A percentile compares a stretch with the other conserved stretches of the same genome.
phyloP scores from a whole-genome alignment of 345 rosid genomes.

The Atalantia buxifolia region DNA sequence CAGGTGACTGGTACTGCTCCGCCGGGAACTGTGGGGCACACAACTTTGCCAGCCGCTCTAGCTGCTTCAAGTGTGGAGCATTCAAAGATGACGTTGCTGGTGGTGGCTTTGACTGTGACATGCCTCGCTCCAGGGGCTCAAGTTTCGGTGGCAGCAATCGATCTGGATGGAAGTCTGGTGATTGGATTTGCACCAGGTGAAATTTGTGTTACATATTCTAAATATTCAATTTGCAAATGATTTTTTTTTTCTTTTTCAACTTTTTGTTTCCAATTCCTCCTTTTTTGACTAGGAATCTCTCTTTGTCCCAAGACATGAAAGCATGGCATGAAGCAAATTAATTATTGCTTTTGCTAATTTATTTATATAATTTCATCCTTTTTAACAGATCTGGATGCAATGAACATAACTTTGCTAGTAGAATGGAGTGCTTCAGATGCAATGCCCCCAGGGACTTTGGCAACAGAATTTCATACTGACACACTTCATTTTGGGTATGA shows the following conservation, averaged over 20 bases:
- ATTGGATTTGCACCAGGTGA: slow-evolving; percentile 90
- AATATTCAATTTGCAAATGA: neutral
- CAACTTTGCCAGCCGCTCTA: slow-evolving; percentile 89
- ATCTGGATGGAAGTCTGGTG: slow-evolving; percentile 88
- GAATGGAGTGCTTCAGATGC: slow-evolving; percentile 89
- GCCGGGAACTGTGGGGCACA: slow-evolving; percentile 85
- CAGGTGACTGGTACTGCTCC: slow-evolving; percentile 95
- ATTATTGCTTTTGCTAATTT: neutral
- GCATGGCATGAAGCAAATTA: neutral
- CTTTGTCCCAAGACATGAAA: neutral
- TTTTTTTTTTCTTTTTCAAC: neutral
- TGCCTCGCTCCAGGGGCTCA: slow-evolving; percentile 47
- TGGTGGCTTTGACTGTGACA: slow-evolving; percentile 37
- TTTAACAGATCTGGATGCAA: slow-evolving; percentile 65
- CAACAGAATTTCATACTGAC: slow-evolving; percentile 29
- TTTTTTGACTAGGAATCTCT: slow-evolving; percentile 1
- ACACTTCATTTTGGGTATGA: slow-evolving; percentile 2
- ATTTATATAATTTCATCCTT: neutral
- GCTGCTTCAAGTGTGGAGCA: slow-evolving; percentile 87
- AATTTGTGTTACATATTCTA: neutral
- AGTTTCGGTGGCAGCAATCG: slow-evolving; percentile 39
- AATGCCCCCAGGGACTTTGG: slow-evolving; percentile 73
- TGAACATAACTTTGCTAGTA: slow-evolving; percentile 88
- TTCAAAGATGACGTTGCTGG: slow-evolving; percentile 62
- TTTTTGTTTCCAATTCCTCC: neutral